These are phyloP conservation scores for Lactarius pseudohatsudake DNA, from an alignment of 768 basidiomycete genomes.

Conservation along the genomic window DNA sequence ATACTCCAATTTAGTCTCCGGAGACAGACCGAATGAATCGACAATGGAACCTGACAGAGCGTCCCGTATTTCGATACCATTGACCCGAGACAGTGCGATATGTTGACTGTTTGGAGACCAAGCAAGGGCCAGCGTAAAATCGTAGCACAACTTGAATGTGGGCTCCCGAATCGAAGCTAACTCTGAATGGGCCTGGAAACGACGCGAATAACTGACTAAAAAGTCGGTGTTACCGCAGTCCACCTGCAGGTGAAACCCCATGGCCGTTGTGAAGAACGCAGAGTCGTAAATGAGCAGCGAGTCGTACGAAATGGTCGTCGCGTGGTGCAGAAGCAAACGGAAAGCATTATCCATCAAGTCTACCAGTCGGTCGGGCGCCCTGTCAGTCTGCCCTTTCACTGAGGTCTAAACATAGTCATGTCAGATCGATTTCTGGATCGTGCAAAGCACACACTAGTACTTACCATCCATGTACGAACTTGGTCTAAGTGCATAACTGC, in stretches of 20 bases:
- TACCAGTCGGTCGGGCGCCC: neutral
- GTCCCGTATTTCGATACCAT: neutral
- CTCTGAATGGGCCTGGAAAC: no score
- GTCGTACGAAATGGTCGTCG: neutral
- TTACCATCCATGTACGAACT: neutral
- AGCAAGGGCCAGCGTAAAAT: neutral
- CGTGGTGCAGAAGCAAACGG: neutral
- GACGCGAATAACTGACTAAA: no score
- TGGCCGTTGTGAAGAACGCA: neutral
- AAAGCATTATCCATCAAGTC: neutral
- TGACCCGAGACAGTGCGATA: neutral
- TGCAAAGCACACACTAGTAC: neutral
- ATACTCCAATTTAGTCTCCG: neutral
- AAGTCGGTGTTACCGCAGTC: no score
- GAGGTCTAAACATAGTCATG: neutral
- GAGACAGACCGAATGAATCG: neutral
- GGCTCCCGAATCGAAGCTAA: neutral
- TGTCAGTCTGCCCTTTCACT: neutral
- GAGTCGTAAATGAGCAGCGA: neutral
- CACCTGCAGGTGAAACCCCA: neutral
- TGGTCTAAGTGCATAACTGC: neutral
- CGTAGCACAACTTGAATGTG: neutral
- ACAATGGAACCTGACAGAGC: neutral
- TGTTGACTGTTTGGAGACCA: constrained; percentile 1
- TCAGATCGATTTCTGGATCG: neutral